Evolutionary conservation across 495 filamentous ascomycete species (phyloP), one percentile per base, ranked within the genome.

Genomic region (Mytilinidion resinicola): DNA sequence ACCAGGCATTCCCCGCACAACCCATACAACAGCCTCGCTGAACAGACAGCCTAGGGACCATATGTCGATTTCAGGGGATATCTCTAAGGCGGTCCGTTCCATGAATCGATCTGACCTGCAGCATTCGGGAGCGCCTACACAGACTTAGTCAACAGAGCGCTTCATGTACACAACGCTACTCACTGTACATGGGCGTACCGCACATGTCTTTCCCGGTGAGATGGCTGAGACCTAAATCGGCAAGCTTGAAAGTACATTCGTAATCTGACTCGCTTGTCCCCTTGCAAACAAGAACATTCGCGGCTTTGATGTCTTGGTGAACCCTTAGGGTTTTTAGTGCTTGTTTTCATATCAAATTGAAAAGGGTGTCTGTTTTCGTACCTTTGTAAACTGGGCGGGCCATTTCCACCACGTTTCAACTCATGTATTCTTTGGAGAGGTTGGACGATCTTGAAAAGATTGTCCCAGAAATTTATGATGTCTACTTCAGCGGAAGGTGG

Each of bases 1-100:
- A 46, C 68, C 64, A 8, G 67, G 52, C 37, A 50, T 57, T 0
- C 72, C 76, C 10, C 69, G 57, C 1, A 62, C 66, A 4, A 74
- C 60, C 76, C 76, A 80, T 11, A 71, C 67, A 8, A 67, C 68
- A 37, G 67, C 74, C 60, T 78, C 75, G 46, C 76, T 79, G 17
- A 70, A 66, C n/a, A 79, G 66, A 56, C 75, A 75, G 1, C 74
- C 76, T 9, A 78, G 61, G 0, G 76, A 74, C 71, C 75, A 80
- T 9, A 79, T 74, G 55, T 79, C 77, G 36, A 72, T 67, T 19
- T 50, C 56, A 38, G 64, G 63, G 34, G 55, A 52, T 9, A 69
- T 60, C 5, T 46, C 10, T 1, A 70, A 39, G 15, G 6, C 53
- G 19, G 20, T 55, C 34, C 35, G 46, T 35, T 60, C 19, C 15